Base-by-base conservation (phyloP, 1,284 basidiomycete species). In the Ceratobasidium sp. region DNA sequence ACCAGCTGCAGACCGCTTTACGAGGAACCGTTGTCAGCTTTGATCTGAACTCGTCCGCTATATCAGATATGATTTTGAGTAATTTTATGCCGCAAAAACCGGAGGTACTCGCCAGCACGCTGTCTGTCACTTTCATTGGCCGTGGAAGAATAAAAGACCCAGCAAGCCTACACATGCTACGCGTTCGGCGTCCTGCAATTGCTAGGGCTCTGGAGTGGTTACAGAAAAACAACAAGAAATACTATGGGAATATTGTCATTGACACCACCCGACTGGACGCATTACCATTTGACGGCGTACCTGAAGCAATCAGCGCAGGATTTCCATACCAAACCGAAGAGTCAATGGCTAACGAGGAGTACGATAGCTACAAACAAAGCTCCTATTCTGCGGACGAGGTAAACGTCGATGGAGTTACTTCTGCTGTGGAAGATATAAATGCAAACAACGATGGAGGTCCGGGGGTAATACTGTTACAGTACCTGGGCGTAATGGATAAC, bases 61-160 rank as follows among this genome's bases (percentile, higher is more conserved):
- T 86, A 1, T 73, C 78, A 0, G 46, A 71, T 6, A 86, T 87
- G 83, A 9, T 85, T 0, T 76, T 80, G 5, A 84, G 85, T 0
- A 74, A 81, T 5, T 44, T 84, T 3, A 82, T 87, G 83, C 86
- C 86, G 15, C 81, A 79, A 10, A 82, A 69, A 4, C 80, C 81
- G 0, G 38, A 23, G 0, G 78, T 86, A 0, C 80, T 87, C 4
- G 79, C 85, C 0, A 81, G 83, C 1, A 78, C 84, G 0, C 81
- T 87, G 15, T 80, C 83, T 0, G 79, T 87, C 9, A 85, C 84
- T 5, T 85, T 83, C 78, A 79, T 86, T 57, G 85, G 86, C 0
- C 46, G 67, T 4, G 81, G 83, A 26, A 62, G 81, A 17, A 50
- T 85, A 2, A 83, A 81, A 2, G 82, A 83, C 44, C 33, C 75